Conservation (phyloP, 805 yeast genomes). For the Phaffomyces opuntiae region DNA sequence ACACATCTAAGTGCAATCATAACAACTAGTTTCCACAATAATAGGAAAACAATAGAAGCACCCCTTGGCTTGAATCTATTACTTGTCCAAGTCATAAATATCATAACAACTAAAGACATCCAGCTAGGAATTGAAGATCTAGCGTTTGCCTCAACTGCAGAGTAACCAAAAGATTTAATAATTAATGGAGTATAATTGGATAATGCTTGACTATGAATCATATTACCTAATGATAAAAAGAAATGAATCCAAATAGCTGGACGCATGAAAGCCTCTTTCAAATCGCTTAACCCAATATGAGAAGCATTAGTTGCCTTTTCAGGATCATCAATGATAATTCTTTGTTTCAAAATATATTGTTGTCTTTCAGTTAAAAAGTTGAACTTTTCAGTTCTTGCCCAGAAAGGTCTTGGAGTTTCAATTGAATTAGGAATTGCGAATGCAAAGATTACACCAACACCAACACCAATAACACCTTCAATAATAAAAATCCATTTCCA, state of each 20-base stretch:
- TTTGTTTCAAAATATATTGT: not conserved
- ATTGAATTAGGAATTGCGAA: not conserved
- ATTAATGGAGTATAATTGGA: constrained; percentile 1
- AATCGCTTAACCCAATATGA: not conserved
- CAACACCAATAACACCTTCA: constrained; percentile 1
- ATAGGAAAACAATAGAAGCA: not conserved
- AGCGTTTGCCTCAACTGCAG: constrained; percentile 1
- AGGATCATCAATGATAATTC: constrained; percentile 1
- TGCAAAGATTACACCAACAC: not conserved
- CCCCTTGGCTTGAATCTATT: not conserved
- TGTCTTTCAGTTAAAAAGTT: not conserved
- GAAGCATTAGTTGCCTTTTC: not conserved
- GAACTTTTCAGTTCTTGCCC: not conserved
- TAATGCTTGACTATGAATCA: not conserved
- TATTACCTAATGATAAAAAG: not conserved
- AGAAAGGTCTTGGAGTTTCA: not conserved
- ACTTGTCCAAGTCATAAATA: not conserved
- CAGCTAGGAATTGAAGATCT: constrained; percentile 1
- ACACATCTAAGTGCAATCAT: not conserved
- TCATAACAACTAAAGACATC: not conserved
- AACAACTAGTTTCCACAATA: too few species aligned
- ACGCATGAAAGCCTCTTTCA: not conserved
- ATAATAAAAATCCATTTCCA: constrained; percentile 6
- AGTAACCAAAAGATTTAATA: constrained; percentile 1
- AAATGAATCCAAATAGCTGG: not conserved